Evolutionary conservation across 805 yeast genomes (phyloP).

Genomic region (Lipomyces mesembrius): DNA sequence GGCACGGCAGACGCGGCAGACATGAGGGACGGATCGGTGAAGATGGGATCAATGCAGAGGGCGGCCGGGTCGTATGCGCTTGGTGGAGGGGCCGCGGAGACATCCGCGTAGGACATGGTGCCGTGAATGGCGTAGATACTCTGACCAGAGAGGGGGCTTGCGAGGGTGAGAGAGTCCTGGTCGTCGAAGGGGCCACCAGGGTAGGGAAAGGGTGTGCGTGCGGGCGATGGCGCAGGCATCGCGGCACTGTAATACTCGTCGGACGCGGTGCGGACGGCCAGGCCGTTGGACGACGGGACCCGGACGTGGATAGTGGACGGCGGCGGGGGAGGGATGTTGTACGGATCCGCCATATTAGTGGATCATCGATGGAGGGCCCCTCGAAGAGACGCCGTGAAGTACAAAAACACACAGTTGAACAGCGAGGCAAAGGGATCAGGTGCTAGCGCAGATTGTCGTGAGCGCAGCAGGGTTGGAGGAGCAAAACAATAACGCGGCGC

Average conservation of each 20-base stretch:
- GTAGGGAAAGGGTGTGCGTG: neutral
- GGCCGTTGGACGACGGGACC: neutral
- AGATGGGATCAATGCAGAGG: slow-evolving; percentile 11
- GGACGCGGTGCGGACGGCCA: neutral
- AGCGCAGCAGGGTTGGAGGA: neutral
- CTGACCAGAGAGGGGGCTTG: neutral
- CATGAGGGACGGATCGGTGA: slow-evolving; percentile 7
- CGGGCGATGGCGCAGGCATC: neutral
- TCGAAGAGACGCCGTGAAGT: slow-evolving; percentile 3
- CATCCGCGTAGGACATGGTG: slow-evolving; percentile 6
- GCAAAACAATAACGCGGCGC: neutral
- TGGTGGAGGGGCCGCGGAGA: neutral
- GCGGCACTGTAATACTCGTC: slow-evolving; percentile 5
- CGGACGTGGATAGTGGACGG: slow-evolving; percentile 1
- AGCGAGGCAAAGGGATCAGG: slow-evolving; percentile 3
- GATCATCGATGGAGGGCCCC: slow-evolving; percentile 7
- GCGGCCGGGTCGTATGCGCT: slow-evolving; percentile 7
- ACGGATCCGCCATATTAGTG: slow-evolving; percentile 7
- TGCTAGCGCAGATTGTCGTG: neutral
- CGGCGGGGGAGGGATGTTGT: neutral
- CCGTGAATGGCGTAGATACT: neutral
- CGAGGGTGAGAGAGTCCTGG: neutral
- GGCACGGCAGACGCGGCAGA: slow-evolving; percentile 4
- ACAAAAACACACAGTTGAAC: neutral
- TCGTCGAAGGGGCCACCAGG: neutral